phyloP scores from a whole-genome alignment of 768 basidiomycete genomes.

The Amanita jacksonii region DNA sequence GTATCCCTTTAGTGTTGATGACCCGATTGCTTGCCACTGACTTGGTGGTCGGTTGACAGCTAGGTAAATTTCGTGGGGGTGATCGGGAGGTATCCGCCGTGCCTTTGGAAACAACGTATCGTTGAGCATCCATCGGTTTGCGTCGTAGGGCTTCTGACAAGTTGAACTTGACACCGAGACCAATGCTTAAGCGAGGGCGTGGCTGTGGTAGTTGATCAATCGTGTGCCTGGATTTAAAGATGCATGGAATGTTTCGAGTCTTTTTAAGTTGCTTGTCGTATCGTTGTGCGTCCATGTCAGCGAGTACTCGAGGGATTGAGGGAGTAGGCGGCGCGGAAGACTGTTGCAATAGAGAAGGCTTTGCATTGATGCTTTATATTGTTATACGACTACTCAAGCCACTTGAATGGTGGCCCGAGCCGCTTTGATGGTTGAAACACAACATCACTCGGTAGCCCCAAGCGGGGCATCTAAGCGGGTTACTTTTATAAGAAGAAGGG shows the following conservation, averaged over 20 bases:
- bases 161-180: slow-evolving; percentile 4
- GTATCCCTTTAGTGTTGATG: too few relatives aligned
- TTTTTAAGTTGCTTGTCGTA: slow-evolving; percentile 8
- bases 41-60: too few relatives aligned
- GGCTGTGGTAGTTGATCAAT: too few relatives aligned
- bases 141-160: slow-evolving; percentile 6
- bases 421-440: too few relatives aligned
- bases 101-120: slow-evolving; percentile 19
- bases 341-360: too few relatives aligned
- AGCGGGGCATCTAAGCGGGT: too few relatives aligned
- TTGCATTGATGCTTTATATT: not conserved
- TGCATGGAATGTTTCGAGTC: not conserved
- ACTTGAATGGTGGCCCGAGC: slow-evolving; percentile 7
- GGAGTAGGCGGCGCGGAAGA: too few relatives aligned
- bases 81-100: slow-evolving; percentile 13
- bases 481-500: too few relatives aligned
- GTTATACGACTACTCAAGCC: not conserved
- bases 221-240: too few relatives aligned
- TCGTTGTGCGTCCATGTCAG: not conserved
- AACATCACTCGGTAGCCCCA: too few relatives aligned
- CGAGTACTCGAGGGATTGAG: not conserved
- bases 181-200: slow-evolving; percentile 6
- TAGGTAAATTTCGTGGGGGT: too few relatives aligned
- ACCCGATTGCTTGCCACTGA: too few relatives aligned
- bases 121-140: slow-evolving; percentile 20